Evolutionary conservation across 2,329 filamentous ascomycete species (phyloP).

Genomic region (Cercospora janseana): DNA sequence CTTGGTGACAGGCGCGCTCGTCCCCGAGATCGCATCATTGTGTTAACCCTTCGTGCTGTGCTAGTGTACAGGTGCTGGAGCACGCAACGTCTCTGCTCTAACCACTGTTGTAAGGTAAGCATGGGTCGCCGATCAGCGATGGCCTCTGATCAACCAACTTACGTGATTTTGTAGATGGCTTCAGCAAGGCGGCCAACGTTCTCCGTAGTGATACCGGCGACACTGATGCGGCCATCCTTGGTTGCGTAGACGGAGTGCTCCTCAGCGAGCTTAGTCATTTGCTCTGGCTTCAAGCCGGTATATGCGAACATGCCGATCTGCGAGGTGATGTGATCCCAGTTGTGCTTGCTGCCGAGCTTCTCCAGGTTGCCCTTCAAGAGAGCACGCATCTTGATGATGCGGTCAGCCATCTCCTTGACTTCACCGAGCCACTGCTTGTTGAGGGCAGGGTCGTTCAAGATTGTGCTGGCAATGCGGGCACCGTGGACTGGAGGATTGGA

Average conservation of each 20-base stretch:
- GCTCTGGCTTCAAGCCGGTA: slow-evolving; percentile 84
- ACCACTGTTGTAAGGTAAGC: no score
- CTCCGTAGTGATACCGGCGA: slow-evolving; percentile 76
- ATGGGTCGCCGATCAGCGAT: neutral
- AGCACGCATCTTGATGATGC: slow-evolving; percentile 97
- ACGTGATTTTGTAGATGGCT: slow-evolving; percentile 80
- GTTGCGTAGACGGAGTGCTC: slow-evolving; percentile 98
- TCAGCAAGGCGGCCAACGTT: slow-evolving; percentile 80
- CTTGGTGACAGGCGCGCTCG: neutral
- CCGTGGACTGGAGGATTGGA: slow-evolving; percentile 97
- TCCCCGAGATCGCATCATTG: neutral
- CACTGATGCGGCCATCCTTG: slow-evolving; percentile 83
- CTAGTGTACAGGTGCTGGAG: slow-evolving; percentile 4
- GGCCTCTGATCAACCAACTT: neutral
- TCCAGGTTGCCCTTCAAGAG: slow-evolving; percentile 93
- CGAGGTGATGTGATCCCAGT: slow-evolving; percentile 98
- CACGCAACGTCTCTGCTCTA: no score
- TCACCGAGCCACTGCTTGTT: slow-evolving; percentile 94
- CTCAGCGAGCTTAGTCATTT: slow-evolving; percentile 89
- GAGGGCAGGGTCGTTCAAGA: slow-evolving; percentile 79
- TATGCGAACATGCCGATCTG: slow-evolving; percentile 99
- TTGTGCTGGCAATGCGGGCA: slow-evolving; percentile 86
- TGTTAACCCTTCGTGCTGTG: neutral
- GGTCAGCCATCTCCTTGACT: slow-evolving; percentile 98
- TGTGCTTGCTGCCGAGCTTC: slow-evolving; percentile 89